phyloP scores from a whole-genome alignment of 2,329 filamentous ascomycete species.

The Arachnopeziza araneosa region DNA sequence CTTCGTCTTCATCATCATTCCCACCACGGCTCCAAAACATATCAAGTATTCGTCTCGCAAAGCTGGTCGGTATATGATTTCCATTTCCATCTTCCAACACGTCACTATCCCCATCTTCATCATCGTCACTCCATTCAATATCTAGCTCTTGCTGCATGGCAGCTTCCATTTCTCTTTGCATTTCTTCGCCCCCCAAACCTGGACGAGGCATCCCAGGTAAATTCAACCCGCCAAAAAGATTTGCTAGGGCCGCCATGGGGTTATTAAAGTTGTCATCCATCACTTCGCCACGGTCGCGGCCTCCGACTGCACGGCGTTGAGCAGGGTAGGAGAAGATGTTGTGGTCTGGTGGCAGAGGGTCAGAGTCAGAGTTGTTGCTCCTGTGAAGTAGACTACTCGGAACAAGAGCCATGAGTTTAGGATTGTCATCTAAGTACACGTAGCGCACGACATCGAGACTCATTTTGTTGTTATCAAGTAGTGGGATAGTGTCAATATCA shows the following conservation, averaged over 20 bases:
- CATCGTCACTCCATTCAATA: not conserved
- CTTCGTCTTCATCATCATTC: not conserved
- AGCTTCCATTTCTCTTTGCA: slow-evolving; percentile 3
- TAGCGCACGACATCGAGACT: slow-evolving; percentile 29
- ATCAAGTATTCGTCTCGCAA: slow-evolving; percentile 17
- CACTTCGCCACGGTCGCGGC: slow-evolving; percentile 1
- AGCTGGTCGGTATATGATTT: slow-evolving; percentile 6
- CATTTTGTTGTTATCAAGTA: slow-evolving; percentile 21
- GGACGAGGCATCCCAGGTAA: not conserved
- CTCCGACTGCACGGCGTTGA: slow-evolving; percentile 16
- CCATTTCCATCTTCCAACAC: slow-evolving; percentile 1
- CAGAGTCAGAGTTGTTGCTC: slow-evolving; percentile 30
- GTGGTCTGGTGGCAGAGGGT: slow-evolving; percentile 30
- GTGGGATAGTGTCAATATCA: slow-evolving; percentile 15
- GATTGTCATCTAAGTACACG: slow-evolving; percentile 30
- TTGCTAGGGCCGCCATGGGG: slow-evolving; percentile 24
- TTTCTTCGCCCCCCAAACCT: not conserved
- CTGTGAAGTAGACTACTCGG: slow-evolving; percentile 26
- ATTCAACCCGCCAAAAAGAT: slow-evolving; percentile 18
- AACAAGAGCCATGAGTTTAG: slow-evolving; percentile 27
- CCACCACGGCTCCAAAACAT: slow-evolving; percentile 18
- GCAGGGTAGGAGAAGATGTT: slow-evolving; percentile 27
- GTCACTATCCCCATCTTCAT: slow-evolving; percentile 11
- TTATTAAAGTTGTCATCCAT: slow-evolving; percentile 13
- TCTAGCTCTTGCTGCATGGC: not conserved